Base-by-base conservation (phyloP, 495 filamentous ascomycete genomes). In the Xylaria curta region DNA sequence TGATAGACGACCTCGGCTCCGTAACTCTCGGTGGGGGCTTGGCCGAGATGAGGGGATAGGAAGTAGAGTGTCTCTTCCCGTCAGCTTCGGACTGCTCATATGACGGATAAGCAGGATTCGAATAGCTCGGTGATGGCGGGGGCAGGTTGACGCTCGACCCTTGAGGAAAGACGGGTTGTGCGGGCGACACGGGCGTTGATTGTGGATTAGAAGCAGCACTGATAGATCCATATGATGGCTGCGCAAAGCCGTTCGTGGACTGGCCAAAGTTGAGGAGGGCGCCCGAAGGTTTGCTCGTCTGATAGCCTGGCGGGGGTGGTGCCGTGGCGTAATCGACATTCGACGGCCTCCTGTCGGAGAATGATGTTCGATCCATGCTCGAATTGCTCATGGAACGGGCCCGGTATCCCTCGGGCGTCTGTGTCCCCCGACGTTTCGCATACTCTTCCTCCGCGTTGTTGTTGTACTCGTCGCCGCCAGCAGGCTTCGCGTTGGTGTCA, bases 321-420 rank as follows among this genome's bases (percentile, higher is more conserved):
- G 84, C 75, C 5, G 75, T 80, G 61, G 83, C 81, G 80, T 87
- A 88, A 56, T 91, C 89, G 9, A 85, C 81, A 46, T 80, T 83
- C 0, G 89, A 90, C 49, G 86, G 85, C 10, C 88, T 87, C 31
- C 88, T 74, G 66, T 87, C 86, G 40, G 82, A 80, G 19, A 80
- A 85, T 0, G 83, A 83, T 12, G 81, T 75, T 42, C 82, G 76
- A 63, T 91, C 89, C 6, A 86, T 81, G 71, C 89, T 91, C 49
- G 89, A 88, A 76, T 92, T 92, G 79, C 93, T 96, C 76, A 90
- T 87, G 0, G 93, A 96, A 19, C 94, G 87, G 28, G 89, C 89
- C 15, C 93, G 89, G 73, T 89, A 88, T 21, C 82, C 86, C 68
- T 93, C 91, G 1, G 91, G 88, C 1, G 91, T 90, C 19, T 85